These are phyloP conservation scores for Teratosphaeria destructans DNA, from an alignment of 2,329 filamentous ascomycete genomes.

Conservation along the genomic window DNA sequence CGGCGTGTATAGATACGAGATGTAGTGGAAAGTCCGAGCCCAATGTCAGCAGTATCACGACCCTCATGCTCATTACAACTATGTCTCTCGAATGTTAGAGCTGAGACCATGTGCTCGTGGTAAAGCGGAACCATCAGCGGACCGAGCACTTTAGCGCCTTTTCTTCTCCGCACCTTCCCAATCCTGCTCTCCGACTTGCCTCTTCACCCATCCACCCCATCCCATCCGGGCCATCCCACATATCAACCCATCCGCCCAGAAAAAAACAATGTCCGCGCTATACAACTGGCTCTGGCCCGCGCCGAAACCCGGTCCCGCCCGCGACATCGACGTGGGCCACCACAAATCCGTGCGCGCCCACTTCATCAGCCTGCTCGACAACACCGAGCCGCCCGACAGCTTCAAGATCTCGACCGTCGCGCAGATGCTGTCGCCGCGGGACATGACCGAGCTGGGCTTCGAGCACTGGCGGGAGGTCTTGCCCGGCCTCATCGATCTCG, in stretches of 20 bases:
- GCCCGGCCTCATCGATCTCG: slow-evolving; percentile 33
- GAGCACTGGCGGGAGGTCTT: slow-evolving; percentile 37
- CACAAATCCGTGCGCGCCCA: slow-evolving; percentile 15
- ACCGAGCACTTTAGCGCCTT: neutral
- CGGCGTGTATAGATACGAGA: too few relatives aligned
- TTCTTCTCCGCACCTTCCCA: neutral
- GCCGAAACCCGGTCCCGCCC: slow-evolving; percentile 6
- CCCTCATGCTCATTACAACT: too few relatives aligned
- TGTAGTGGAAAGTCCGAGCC: too few relatives aligned
- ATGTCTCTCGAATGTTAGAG: too few relatives aligned
- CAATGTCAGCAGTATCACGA: too few relatives aligned
- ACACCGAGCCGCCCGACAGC: slow-evolving; percentile 34
- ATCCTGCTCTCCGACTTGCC: neutral
- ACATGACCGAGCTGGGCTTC: slow-evolving; percentile 28
- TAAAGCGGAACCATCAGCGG: neutral
- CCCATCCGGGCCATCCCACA: neutral
- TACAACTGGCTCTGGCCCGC: slow-evolving; percentile 6
- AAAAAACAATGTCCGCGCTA: neutral
- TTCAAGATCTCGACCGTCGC: slow-evolving; percentile 43
- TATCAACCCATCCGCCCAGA: neutral
- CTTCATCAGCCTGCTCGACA: slow-evolving; percentile 20
- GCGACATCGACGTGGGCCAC: slow-evolving; percentile 16
- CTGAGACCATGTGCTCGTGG: too few relatives aligned
- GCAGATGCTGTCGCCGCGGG: slow-evolving; percentile 29
- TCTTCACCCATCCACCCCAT: neutral